A percentile compares a stretch with the other conserved stretches of the same genome.
These are phyloP conservation scores for Amphicarpaea edgeworthii DNA, from an alignment of 306 rosid genomes.

Conservation along the genomic window DNA sequence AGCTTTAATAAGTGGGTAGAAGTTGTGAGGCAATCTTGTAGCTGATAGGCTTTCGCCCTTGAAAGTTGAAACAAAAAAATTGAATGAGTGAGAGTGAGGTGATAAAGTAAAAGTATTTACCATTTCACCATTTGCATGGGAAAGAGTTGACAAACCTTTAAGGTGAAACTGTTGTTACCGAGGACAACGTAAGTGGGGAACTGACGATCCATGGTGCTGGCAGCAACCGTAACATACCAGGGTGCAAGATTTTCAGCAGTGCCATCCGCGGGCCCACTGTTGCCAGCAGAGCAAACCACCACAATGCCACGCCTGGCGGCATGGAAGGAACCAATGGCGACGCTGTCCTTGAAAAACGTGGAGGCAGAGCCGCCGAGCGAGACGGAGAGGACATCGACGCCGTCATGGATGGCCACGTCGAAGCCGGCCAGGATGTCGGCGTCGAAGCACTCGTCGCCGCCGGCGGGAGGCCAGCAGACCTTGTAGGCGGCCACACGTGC, in stretches of 20 bases:
- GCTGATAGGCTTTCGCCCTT: slow-evolving; percentile 86
- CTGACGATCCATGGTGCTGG: slow-evolving; percentile 89
- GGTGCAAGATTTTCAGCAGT: slow-evolving; percentile 68
- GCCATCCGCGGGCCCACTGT: slow-evolving; percentile 71
- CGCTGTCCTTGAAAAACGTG: slow-evolving; percentile 62
- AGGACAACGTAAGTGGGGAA: slow-evolving; percentile 70
- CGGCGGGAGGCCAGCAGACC: slow-evolving; percentile 86
- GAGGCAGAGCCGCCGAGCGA: slow-evolving; percentile 74
- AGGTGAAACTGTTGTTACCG: slow-evolving; percentile 52
- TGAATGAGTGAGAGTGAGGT: no score
- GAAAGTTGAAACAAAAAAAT: no score
- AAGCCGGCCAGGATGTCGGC: slow-evolving; percentile 86
- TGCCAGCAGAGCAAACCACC: slow-evolving; percentile 93
- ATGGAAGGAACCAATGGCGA: slow-evolving; percentile 88
- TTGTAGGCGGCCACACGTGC: slow-evolving; percentile 88
- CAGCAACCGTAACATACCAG: slow-evolving; percentile 88
- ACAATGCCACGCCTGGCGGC: slow-evolving; percentile 74
- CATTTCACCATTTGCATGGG: no score
- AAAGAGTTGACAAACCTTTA: slow-evolving; percentile 61
- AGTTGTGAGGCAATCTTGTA: slow-evolving; percentile 51
- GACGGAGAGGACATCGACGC: slow-evolving; percentile 79
- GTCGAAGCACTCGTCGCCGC: slow-evolving; percentile 70
- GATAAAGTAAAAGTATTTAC: no score
- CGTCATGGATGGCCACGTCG: slow-evolving; percentile 81
- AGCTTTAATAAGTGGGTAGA: slow-evolving; percentile 65